Evolutionary conservation across 306 rosid species (phyloP).

Genomic region (Sicyos edulis): DNA sequence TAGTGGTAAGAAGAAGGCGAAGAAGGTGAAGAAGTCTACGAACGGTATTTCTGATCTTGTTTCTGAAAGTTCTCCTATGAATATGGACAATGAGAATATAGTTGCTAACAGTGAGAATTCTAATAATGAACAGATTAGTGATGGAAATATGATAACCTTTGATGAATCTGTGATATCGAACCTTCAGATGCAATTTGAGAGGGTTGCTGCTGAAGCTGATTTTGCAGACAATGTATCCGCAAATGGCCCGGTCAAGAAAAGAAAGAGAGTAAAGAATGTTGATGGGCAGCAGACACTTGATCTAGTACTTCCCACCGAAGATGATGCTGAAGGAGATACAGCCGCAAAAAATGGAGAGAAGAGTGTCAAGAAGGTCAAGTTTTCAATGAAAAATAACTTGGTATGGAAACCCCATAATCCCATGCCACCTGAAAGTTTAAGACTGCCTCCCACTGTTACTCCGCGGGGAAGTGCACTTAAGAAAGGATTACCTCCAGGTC

Average conservation of each 20-base stretch:
- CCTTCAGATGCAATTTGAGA: constrained; percentile 87
- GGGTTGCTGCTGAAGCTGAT: constrained; percentile 72
- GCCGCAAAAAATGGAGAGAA: constrained; percentile 56
- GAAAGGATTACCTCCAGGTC: constrained; percentile 94
- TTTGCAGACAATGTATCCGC: constrained; percentile 34
- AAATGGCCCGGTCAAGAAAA: constrained; percentile 51
- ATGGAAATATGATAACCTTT: constrained; percentile 24
- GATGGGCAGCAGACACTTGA: constrained; percentile 33
- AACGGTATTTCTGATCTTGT: constrained; percentile 21
- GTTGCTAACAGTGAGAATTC: constrained; percentile 35
- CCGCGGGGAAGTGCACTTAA: constrained; percentile 99
- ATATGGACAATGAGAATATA: constrained; percentile 31
- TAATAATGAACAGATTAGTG: constrained; percentile 23
- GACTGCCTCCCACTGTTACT: constrained; percentile 86
- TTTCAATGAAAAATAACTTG: constrained; percentile 87
- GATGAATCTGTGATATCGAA: constrained; percentile 59
- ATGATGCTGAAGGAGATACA: constrained; percentile 35
- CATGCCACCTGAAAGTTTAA: constrained; percentile 80
- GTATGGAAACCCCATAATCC: constrained; percentile 94
- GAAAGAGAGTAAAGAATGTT: constrained; percentile 68
- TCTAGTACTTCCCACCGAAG: constrained; percentile 27
- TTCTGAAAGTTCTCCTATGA: constrained; percentile 18
- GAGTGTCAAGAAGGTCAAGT: constrained; percentile 73
- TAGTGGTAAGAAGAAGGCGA: constrained; percentile 29
- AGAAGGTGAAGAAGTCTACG: constrained; percentile 27